These are phyloP conservation scores for Aspergillus bertholletiae DNA, from an alignment of 495 filamentous ascomycete genomes.

Conservation along the genomic window DNA sequence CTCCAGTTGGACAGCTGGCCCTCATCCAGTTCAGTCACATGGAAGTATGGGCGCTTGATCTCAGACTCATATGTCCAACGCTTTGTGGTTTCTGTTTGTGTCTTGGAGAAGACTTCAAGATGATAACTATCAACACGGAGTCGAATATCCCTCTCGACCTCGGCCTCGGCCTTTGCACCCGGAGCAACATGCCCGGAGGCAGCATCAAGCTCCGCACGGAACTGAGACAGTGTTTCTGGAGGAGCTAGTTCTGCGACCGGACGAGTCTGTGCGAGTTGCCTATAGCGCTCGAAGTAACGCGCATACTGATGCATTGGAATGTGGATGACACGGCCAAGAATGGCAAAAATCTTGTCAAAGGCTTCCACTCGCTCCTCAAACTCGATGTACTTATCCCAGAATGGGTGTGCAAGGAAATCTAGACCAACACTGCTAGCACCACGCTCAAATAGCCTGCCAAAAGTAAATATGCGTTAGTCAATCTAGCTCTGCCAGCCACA, in stretches of 20 bases:
- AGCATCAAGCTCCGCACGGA: constrained; percentile 66
- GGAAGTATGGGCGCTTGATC: constrained; percentile 96
- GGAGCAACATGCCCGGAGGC: constrained; percentile 42
- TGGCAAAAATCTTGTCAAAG: constrained; percentile 79
- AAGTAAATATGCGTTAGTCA: constrained; percentile 29
- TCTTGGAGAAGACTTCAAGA: constrained; percentile 75
- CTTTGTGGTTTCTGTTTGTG: constrained; percentile 86
- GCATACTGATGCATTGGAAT: constrained; percentile 98
- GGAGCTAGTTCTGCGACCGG: constrained; percentile 72
- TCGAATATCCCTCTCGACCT: constrained; percentile 81
- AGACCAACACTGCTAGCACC: constrained; percentile 81
- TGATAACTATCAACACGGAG: constrained; percentile 75
- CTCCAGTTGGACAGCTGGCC: constrained; percentile 87
- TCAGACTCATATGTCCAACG: constrained; percentile 94
- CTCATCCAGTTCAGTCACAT: constrained; percentile 88
- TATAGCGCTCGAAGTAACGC: constrained; percentile 90
- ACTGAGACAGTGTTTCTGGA: constrained; percentile 62
- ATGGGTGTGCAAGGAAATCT: constrained; percentile 90
- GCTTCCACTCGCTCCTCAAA: constrained; percentile 90
- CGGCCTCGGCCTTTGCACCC: constrained; percentile 59
- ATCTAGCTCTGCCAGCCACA: constrained; percentile 6
- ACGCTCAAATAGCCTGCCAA: constrained; percentile 85
- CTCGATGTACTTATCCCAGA: constrained; percentile 99
- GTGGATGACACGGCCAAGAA: constrained; percentile 80
- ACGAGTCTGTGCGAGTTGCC: constrained; percentile 67